A percentile compares a stretch with the other conserved stretches of the same genome.
phyloP scores from a whole-genome alignment of 768 basidiomycete species.

The Calocybe gangraenosa region DNA sequence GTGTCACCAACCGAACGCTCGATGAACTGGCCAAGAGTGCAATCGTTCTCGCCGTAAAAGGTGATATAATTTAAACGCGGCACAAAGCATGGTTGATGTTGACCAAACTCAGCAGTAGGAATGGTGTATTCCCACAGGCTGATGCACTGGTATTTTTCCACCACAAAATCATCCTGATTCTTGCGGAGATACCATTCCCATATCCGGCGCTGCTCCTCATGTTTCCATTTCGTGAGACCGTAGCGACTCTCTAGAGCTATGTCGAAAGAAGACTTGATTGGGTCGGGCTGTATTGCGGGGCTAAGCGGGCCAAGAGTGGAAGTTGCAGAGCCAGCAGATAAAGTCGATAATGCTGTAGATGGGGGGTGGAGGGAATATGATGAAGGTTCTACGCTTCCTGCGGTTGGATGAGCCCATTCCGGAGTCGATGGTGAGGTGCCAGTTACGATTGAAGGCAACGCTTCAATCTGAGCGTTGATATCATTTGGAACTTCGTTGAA shows the following conservation, averaged over 20 bases:
- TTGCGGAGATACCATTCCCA: conserved; percentile 96
- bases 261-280: conserved; percentile 60
- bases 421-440: conserved; percentile 31
- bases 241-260: conserved; percentile 74
- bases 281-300: conserved; percentile 30
- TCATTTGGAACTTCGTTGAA: conserved; percentile 32
- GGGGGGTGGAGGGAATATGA: conserved; percentile 28
- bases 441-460: conserved; percentile 32
- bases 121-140: conserved; percentile 75
- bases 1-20: conserved; percentile 73
- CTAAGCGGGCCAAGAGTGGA: conserved; percentile 16
- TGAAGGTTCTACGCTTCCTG: conserved; percentile 27
- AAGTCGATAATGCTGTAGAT: conserved; percentile 18
- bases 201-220: conserved; percentile 82
- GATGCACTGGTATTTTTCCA: conserved; percentile 92
- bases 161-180: conserved; percentile 80
- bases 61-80: conserved; percentile 70
- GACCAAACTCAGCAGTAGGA: conserved; percentile 64
- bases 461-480: conserved; percentile 67
- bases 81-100: conserved; percentile 72
- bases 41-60: conserved; percentile 92
- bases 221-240: conserved; percentile 68
- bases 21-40: conserved; percentile 90
- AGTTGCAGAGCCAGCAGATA: conserved; percentile 7
- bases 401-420: conserved; percentile 20